Evolutionary conservation across 139 green algal genomes (phyloP).

Genomic region (Closterium sp.): DNA sequence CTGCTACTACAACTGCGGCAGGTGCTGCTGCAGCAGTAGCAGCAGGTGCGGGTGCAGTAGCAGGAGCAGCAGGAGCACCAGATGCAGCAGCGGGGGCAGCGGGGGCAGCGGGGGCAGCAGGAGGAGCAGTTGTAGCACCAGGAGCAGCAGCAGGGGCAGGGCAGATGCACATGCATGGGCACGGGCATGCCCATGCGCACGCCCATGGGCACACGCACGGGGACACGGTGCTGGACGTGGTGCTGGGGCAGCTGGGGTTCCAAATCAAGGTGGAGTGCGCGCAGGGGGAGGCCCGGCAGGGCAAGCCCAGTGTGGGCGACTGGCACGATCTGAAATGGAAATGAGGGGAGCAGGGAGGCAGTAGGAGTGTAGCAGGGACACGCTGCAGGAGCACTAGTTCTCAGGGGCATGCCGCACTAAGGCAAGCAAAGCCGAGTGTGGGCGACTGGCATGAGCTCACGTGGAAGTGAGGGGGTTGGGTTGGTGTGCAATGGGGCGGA

Average conservation of each 20-base stretch:
- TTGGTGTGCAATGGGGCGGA: too few species aligned
- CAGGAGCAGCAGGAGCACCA: not conserved
- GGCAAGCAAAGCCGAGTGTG: not conserved
- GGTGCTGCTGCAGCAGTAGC: not conserved
- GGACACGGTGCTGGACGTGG: not conserved
- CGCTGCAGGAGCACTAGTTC: too few species aligned
- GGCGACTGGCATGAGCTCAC: not conserved
- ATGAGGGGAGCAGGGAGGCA: not conserved
- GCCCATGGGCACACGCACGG: not conserved
- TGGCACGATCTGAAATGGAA: not conserved
- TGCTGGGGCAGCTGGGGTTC: not conserved
- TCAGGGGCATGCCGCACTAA: too few species aligned
- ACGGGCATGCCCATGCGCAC: too few species aligned
- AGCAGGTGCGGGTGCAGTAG: too few species aligned
- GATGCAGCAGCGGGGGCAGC: not conserved
- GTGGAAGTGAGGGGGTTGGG: not conserved
- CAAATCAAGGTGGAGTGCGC: not conserved
- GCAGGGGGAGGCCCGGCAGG: not conserved
- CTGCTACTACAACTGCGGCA: not conserved
- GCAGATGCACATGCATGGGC: not conserved
- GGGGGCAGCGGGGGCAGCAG: not conserved
- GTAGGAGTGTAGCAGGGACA: not conserved
- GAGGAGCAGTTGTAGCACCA: not conserved
- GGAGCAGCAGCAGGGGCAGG: not conserved
- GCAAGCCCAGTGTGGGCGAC: not conserved